Evolutionary conservation across 1,284 basidiomycete genomes (phyloP), one percentile per base, ranked within the genome.

Genomic region (Vanrija sp.): DNA sequence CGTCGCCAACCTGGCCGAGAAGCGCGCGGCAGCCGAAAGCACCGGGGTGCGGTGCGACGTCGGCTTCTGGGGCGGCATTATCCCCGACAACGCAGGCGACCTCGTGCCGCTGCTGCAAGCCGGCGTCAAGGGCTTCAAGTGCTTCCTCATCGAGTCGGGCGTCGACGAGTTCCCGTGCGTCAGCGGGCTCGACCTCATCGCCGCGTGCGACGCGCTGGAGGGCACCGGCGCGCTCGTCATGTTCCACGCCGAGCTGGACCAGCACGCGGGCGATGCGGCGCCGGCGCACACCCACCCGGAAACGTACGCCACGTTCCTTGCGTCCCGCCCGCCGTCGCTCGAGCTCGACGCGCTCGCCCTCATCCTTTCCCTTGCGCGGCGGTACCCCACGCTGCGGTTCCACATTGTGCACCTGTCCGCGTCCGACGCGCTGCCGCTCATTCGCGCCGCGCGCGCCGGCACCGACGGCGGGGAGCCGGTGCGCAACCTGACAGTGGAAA

Each of bases 101-200:
- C 57, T 72, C 19, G 52, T 56, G 15, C 84, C 86, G 5, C 79
- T 96, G 34, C 78, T 92, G 15, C 73, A 83, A 26, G 83, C 83
- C 39, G 92, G 93, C 7, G 88, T 93, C 25, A 89, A 87, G 75
- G 93, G 93, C 0, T 96, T 96, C 81, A 96, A 96, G 73, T 95
- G 91, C 72, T 96, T 96, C 75, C 78, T 96, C 65, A 93, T 93
- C 64, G 86, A 94, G 61, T 93, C 90, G 65, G 92, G 93, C 38
- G 91, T 96, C 15, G 88, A 94, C 88, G 93, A 96, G 78, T 96
- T 97, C 72, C 93, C 91, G 6, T 86, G 83, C 66, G 91, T 96
- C 5, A 78, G 78, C 6, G 86, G 86, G 67, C 66, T 73, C n/a
- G 87, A 95, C 69, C 75, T 94, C 5, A 72, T 78, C 4, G 65